phyloP scores from a whole-genome alignment of 2,329 filamentous ascomycete genomes.

The Mariannaea sp. region DNA sequence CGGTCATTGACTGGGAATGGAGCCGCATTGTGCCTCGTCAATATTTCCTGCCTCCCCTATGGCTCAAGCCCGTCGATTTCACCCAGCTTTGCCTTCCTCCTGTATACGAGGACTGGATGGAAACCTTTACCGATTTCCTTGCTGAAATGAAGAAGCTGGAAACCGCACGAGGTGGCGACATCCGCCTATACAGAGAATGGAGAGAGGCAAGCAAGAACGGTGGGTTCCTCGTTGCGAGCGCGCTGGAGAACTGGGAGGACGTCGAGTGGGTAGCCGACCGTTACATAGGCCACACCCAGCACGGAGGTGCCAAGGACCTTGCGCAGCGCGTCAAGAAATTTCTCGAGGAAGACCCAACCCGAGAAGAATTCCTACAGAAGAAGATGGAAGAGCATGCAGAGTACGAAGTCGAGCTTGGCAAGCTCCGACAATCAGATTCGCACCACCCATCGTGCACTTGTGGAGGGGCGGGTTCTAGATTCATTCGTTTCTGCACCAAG shows the following conservation, averaged over 20 bases:
- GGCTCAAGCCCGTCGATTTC: slow-evolving; percentile 7
- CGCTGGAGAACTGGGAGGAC: slow-evolving; percentile 14
- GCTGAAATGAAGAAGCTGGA: background rate
- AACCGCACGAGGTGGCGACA: background rate
- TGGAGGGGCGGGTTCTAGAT: no score
- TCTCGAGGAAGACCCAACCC: background rate
- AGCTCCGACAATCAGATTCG: background rate
- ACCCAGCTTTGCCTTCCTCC: background rate
- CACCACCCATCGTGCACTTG: no score
- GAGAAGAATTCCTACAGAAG: background rate
- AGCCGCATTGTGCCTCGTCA: slow-evolving; percentile 27
- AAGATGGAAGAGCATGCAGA: background rate
- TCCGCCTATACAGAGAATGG: slow-evolving; percentile 6
- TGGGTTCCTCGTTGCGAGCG: slow-evolving; percentile 18
- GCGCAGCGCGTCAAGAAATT: background rate
- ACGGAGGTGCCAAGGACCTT: background rate
- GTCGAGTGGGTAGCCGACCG: slow-evolving; percentile 6
- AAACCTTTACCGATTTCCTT: slow-evolving; percentile 5
- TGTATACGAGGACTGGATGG: slow-evolving; percentile 2
- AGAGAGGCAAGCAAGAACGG: background rate
- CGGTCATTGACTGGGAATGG: slow-evolving; percentile 26
- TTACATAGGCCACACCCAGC: slow-evolving; percentile 1
- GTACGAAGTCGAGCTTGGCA: slow-evolving; percentile 1
- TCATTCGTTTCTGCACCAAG: no score
- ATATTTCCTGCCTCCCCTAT: slow-evolving; percentile 20